These are phyloP conservation scores for Sporothrix phasma DNA, from an alignment of 2,329 filamentous ascomycete genomes.

Conservation along the genomic window DNA sequence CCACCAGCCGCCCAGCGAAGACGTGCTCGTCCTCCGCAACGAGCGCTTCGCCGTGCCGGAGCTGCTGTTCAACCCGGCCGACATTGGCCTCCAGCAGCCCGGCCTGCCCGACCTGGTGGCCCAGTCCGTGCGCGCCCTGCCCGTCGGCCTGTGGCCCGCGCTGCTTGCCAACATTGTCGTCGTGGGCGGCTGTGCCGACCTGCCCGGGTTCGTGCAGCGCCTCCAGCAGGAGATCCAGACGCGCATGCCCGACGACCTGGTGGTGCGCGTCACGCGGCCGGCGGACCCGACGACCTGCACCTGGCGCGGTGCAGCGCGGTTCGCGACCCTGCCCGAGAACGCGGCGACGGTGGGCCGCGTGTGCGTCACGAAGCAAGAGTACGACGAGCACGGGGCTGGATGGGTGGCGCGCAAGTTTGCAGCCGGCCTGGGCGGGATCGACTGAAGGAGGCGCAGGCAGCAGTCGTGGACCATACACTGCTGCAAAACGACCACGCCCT, in stretches of 20 bases:
- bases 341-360: constrained; percentile 55
- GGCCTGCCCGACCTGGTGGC: constrained; percentile 76
- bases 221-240: constrained; percentile 65
- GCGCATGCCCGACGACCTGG: constrained; percentile 64
- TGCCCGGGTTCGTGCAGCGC: constrained; percentile 73
- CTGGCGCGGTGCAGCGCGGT: constrained; percentile 73
- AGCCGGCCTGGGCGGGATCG: constrained; percentile 25
- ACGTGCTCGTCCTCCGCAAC: constrained; percentile 78
- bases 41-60: constrained; percentile 89
- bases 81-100: constrained; percentile 70
- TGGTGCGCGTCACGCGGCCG: constrained; percentile 62
- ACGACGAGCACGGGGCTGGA: constrained; percentile 70
- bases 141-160: constrained; percentile 72
- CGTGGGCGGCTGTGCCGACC: constrained; percentile 73
- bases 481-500: no score
- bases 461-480: neutral
- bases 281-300: constrained; percentile 67
- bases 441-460: constrained; percentile 1
- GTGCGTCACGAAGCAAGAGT: constrained; percentile 78
- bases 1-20: constrained; percentile 50
- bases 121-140: constrained; percentile 64
- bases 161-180: constrained; percentile 81
- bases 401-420: constrained; percentile 68
- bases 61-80: constrained; percentile 74
- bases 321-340: constrained; percentile 61